These are phyloP conservation scores for Epichloe glyceriae DNA, from an alignment of 2,329 filamentous ascomycete species.

Conservation along the genomic window DNA sequence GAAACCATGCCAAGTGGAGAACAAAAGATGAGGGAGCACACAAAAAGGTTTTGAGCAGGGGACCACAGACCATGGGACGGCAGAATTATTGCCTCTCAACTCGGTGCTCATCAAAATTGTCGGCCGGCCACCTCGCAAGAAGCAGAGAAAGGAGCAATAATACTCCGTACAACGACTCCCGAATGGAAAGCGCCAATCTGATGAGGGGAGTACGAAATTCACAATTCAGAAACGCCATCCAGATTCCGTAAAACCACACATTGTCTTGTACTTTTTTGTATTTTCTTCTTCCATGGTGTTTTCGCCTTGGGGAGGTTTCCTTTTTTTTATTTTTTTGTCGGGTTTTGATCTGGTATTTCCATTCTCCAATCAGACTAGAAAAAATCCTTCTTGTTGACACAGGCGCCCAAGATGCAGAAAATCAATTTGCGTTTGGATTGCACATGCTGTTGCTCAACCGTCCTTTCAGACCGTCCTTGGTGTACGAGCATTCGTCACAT, in stretches of 20 bases:
- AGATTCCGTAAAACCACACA: conserved; percentile 7
- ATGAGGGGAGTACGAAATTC: conserved; percentile 22
- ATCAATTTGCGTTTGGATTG: conserved; percentile 8
- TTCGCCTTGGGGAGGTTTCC: conserved; percentile 3
- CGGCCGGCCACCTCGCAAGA: conserved; percentile 36
- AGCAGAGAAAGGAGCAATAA: conserved; percentile 29
- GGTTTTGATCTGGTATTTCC: conserved; percentile 9
- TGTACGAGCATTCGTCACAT: conserved; percentile 58
- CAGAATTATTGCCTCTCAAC: conserved; percentile 26
- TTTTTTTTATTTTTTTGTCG: conserved; percentile 11
- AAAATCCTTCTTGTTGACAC: neutral
- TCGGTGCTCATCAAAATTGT: conserved; percentile 29
- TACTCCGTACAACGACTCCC: conserved; percentile 23
- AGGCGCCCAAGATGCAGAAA: conserved; percentile 8
- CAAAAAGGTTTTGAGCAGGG: conserved; percentile 18
- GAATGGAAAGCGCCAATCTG: conserved; percentile 36
- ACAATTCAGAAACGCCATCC: conserved; percentile 21
- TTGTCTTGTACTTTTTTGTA: conserved; percentile 10
- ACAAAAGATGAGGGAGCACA: conserved; percentile 8
- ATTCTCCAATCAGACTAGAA: conserved; percentile 6
- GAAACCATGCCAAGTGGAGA: conserved; percentile 5
- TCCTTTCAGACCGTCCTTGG: conserved; percentile 41
- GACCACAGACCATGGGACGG: conserved; percentile 11
- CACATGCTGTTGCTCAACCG: conserved; percentile 5
- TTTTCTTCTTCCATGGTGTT: conserved; percentile 8